Evolutionary conservation across 1,139 yeast genomes (phyloP).

Genomic region (Saccharomycopsis crataegensis): DNA sequence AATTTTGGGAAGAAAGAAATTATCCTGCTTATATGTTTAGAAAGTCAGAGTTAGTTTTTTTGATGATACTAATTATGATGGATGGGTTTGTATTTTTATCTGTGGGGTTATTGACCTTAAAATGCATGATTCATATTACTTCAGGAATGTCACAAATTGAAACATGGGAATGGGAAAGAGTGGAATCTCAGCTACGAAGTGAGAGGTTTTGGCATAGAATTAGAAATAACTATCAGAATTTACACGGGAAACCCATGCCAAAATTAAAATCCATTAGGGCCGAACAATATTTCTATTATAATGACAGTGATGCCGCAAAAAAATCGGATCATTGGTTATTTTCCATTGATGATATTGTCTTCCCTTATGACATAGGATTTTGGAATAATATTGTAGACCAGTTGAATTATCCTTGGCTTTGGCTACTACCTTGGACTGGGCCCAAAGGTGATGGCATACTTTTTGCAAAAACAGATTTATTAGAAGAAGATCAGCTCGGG

Average conservation of each 20-base stretch:
- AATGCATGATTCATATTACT: slow-evolving; percentile 51
- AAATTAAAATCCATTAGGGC: slow-evolving; percentile 12
- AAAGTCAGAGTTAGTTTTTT: slow-evolving; percentile 46
- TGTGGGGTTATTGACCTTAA: slow-evolving; percentile 47
- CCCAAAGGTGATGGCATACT: slow-evolving; percentile 48
- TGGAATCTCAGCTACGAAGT: slow-evolving; percentile 54
- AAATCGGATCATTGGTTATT: slow-evolving; percentile 19
- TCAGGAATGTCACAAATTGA: slow-evolving; percentile 90
- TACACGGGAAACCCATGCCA: slow-evolving; percentile 29
- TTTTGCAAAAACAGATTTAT: slow-evolving; percentile 46
- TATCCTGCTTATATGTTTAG: slow-evolving; percentile 55
- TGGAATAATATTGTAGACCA: slow-evolving; percentile 43
- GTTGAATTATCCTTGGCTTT: slow-evolving; percentile 53
- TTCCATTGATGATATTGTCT: slow-evolving; percentile 42
- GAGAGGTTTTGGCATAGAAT: slow-evolving; percentile 47
- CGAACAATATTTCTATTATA: slow-evolving; percentile 20
- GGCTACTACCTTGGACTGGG: slow-evolving; percentile 64
- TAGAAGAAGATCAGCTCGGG: slow-evolving; percentile 51
- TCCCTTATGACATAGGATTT: slow-evolving; percentile 76
- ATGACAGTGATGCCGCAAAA: slow-evolving; percentile 24
- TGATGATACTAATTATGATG: slow-evolving; percentile 48
- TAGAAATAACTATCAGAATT: slow-evolving; percentile 35
- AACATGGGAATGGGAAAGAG: slow-evolving; percentile 83
- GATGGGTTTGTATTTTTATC: slow-evolving; percentile 53
- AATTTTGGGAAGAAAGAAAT: slow-evolving; percentile 45